Evolutionary conservation across 208 protist species (phyloP), one percentile per base, ranked within the genome.

Genomic region (Leishmania turanica): DNA sequence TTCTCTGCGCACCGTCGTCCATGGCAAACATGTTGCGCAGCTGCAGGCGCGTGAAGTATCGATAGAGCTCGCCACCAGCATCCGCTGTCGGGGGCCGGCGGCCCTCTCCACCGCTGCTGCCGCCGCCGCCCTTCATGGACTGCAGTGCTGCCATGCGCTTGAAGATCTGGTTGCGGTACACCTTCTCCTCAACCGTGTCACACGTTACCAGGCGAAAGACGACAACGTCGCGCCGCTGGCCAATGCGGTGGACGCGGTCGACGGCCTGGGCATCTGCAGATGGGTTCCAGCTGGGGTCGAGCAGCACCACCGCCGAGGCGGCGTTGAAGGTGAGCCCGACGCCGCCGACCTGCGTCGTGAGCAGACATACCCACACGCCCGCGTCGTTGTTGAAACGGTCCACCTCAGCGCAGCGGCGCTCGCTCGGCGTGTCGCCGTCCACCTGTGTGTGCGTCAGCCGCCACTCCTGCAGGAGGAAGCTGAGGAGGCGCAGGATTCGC

Each of bases 101-200:
- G 40, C n/a, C 54, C 11, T 56, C 72, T 27, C 11, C 77, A 5
- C 58, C 69, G 27, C 42, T 27, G n/a, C n/a, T 17, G 2, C 1
- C 62, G n/a, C 19, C 15, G 2, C 0, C 53, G 31, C 56, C 27
- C 8, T 73, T 60, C 45, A 27, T 53, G 54, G 70, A 84, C 82
- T 97, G 92, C 79, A 86, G 84, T 11, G 94, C 91, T 13, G 94
- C 92, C 85, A 93, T 96, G 54, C 93, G 90, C 82, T 99, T 99
- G 86, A 98, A 99, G 0, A 99, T 92, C 87, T 99, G 98, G 77
- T 99, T 97, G 73, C 99, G 96, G 86, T 99, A 99, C 27, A 99
- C 95, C 83, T 99, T 99, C 87, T 99, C 99, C 91, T 99, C 99
- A 42, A 99, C 97, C 19, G 98, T 99, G 21, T 93, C 95, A 68